Base-by-base conservation (phyloP, 2,329 filamentous ascomycete species). In the Arthrobotrys pseudoclavata region DNA sequence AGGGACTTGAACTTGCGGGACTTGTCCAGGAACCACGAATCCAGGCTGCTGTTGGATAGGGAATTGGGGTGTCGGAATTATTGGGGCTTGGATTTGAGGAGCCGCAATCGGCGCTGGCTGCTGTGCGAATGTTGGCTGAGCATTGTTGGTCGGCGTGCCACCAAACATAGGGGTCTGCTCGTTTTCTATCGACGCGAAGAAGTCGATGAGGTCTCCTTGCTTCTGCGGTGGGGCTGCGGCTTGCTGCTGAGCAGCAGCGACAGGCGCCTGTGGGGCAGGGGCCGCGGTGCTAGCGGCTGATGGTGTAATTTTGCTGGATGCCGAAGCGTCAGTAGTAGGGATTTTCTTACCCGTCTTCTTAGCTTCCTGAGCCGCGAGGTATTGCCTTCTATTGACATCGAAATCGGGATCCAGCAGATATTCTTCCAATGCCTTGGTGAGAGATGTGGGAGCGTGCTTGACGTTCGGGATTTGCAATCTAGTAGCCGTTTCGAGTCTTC, bases 391-490 rank as follows among this genome's bases (percentile, higher is more conserved):
- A 81, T 98, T 96, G 69, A 94, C 88, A 81, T 99, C 96, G 82
- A 99, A 99, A 83, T 99, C 96, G 2, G 93, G 90, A 82, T 99
- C 96, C 79, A 94, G 91, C 53, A 99, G 86, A 82, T 99, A 98
- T 81, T 99, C 96, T 83, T 98, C 94, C 26, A 99, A 87, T 69
- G 97, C 93, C 26, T 91, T 91, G 15, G 93, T 92, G 64, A 99
- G 85, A 82, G 96, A 97, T 0, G 96, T 94, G 0, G 96, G 96
- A 4, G 96, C 96, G 83, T 99, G 96, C 85, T 97, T 98, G 80
- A 99, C 88, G 85, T 97, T 97, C 9, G 96, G 96, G 6, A 99
- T 96, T 82, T 97, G 93, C 45, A 99, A 88, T 77, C 95, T 88
- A 4, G 96, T 99, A 79, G 94, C 93, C 82, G 94, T 91, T 84